A percentile compares a stretch with the other conserved stretches of the same genome.
phyloP scores from a whole-genome alignment of 768 basidiomycete genomes.

The Calocybe cyanea region DNA sequence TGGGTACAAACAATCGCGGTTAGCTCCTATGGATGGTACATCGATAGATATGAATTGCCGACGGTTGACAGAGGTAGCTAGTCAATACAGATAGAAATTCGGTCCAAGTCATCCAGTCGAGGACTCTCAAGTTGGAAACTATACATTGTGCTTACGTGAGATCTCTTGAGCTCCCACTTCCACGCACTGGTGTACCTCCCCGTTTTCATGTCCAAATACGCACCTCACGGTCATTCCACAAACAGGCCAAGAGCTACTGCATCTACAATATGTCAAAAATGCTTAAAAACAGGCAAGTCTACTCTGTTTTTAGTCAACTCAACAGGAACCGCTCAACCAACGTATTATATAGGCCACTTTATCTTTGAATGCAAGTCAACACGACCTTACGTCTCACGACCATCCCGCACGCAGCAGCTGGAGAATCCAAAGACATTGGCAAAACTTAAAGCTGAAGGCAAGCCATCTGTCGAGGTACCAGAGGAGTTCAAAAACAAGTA shows the following conservation, averaged over 20 bases:
- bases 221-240: conserved; percentile 61
- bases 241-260: conserved; percentile 62
- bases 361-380: conserved; percentile 85
- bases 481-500: conserved; percentile 88
- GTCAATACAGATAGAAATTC: too few relatives aligned
- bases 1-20: too few relatives aligned
- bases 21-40: too few relatives aligned
- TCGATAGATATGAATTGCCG: too few relatives aligned
- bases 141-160: too few relatives aligned
- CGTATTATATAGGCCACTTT: conserved; percentile 69
- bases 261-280: conserved; percentile 80
- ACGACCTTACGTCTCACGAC: conserved; percentile 83
- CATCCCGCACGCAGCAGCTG: conserved; percentile 82
- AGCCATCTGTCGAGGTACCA: conserved; percentile 80
- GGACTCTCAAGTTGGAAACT: too few relatives aligned
- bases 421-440: conserved; percentile 69
- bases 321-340: too few relatives aligned
- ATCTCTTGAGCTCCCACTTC: too few relatives aligned
- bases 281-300: conserved; percentile 60
- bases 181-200: too few relatives aligned
- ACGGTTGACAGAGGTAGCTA: too few relatives aligned
- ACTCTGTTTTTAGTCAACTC: not conserved
- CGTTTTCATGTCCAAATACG: conserved; percentile 79
- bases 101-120: too few relatives aligned
- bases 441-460: conserved; percentile 65